These are phyloP conservation scores for Xanthoconium separans DNA, from an alignment of 1,284 basidiomycete genomes.

Conservation along the genomic window DNA sequence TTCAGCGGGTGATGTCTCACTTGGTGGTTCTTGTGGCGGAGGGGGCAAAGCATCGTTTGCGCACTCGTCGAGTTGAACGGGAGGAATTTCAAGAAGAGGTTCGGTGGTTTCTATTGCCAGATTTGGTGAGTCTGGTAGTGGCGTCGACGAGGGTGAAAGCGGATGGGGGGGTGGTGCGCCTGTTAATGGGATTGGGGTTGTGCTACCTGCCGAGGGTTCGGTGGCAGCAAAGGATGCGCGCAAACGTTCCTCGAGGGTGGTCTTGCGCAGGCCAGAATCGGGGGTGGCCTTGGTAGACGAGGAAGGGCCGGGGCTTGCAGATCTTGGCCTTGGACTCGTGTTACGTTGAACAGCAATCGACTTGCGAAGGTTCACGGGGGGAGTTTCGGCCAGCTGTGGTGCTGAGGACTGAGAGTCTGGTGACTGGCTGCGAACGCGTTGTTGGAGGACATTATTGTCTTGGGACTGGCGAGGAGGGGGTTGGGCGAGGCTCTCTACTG, in stretches of 20 bases:
- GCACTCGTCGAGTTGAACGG: constrained; percentile 3
- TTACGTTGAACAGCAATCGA: constrained; percentile 55
- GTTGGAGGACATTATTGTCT: constrained; percentile 28
- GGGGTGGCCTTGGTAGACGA: constrained; percentile 18
- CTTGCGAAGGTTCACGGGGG: constrained; percentile 59
- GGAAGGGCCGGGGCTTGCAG: constrained; percentile 30
- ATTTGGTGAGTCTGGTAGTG: constrained; percentile 36
- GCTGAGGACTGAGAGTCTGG: constrained; percentile 41
- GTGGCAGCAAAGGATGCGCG: constrained; percentile 58
- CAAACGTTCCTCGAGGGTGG: constrained; percentile 71
- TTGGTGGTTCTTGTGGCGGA: constrained; percentile 3
- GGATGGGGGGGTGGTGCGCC: constrained; percentile 42
- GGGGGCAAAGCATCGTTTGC: not conserved
- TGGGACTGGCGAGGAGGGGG: constrained; percentile 39
- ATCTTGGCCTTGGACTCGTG: constrained; percentile 36
- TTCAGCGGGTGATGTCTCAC: not conserved
- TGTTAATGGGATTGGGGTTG: constrained; percentile 39
- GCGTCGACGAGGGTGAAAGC: constrained; percentile 44
- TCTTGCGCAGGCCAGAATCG: constrained; percentile 39
- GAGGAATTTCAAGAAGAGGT: not conserved
- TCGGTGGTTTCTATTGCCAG: not conserved
- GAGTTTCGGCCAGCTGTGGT: constrained; percentile 58
- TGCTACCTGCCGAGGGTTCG: constrained; percentile 50
- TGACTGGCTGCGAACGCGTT: constrained; percentile 31
- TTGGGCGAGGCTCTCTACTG: constrained; percentile 55